Evolutionary conservation across 139 green algal species (phyloP), one percentile per base, ranked within the genome.

Genomic region (Asterochloris sp.): DNA sequence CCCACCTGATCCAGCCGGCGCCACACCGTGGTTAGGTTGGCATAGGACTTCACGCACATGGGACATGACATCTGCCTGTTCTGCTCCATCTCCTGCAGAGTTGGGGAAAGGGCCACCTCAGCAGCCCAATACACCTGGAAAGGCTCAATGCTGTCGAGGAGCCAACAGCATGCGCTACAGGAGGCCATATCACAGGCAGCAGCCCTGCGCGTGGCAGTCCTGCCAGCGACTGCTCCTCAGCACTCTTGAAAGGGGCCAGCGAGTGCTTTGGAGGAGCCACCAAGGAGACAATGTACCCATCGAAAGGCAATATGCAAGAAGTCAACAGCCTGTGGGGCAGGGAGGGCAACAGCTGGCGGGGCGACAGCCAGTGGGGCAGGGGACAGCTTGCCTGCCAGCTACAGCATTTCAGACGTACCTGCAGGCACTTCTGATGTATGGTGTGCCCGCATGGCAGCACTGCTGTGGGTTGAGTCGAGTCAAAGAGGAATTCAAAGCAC

Each of bases 401-500:
- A 21, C 74, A 63, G 13, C 9, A n/a, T 11, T 17, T 19, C 47
- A 12, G 12, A 83, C 77, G 85, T 62, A 87, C 88, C 82, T 88
- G 76, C n/a, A 95, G 73, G 80, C 93, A 97, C 28, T 86, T 78
- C 71, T 91, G 83, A 87, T 98, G 96, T 63, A 98, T 97, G 38
- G 94, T 98, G 90, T 99, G 96, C 0, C 96, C 96, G 76, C 96
- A 99, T 12, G 82, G 84, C 75, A 99, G 91, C 71, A 99, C 95
- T 23, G 88, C 91, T 74, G 95, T 97, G 21, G 93, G 89, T 77
- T 90, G 88, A 26, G 95, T 88, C 54, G 83, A 93, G 84, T 98
- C 96, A 85, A 98, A 98, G 69, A 98, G 91, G 88, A 91, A 98
- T 90, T 98, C 96, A 66, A 93, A 92, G 88, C 92, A 97, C 26